phyloP scores from a whole-genome alignment of 2,329 filamentous ascomycete species.

The Gliomastix tumulicola region DNA sequence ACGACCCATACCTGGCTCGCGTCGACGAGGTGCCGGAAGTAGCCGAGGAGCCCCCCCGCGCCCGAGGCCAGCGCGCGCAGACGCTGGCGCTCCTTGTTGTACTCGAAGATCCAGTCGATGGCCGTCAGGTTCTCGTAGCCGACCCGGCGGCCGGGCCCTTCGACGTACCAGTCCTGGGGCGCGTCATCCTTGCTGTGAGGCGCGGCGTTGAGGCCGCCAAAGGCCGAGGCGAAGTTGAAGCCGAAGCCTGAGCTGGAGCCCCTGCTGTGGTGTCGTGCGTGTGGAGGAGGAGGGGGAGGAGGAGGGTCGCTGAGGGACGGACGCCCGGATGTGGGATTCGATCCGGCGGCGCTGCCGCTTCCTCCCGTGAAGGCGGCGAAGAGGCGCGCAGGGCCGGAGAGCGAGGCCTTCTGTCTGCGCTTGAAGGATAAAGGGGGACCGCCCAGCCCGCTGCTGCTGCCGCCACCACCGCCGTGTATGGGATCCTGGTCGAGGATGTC shows the following conservation, averaged over 20 bases:
- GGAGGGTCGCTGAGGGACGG: neutral
- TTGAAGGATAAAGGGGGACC: constrained; percentile 68
- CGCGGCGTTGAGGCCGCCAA: constrained; percentile 7
- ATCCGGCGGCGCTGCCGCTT: constrained; percentile 8
- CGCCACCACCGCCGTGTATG: constrained; percentile 38
- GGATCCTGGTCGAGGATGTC: constrained; percentile 49
- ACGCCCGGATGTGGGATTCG: too few species aligned
- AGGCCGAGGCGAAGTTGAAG: neutral
- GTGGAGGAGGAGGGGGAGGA: too few species aligned
- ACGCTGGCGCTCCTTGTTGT: constrained; percentile 89
- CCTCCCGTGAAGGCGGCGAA: constrained; percentile 39
- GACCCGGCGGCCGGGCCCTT: constrained; percentile 81
- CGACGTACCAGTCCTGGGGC: constrained; percentile 75
- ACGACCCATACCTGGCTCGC: constrained; percentile 89
- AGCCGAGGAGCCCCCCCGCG: constrained; percentile 64
- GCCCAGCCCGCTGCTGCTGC: too few species aligned
- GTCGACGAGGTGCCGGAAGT: constrained; percentile 68
- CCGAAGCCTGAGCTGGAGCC: neutral
- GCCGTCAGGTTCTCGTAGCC: constrained; percentile 95
- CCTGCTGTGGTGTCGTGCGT: too few species aligned
- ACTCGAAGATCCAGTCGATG: constrained; percentile 99
- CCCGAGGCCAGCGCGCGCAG: constrained; percentile 68
- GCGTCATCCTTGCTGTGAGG: constrained; percentile 42
- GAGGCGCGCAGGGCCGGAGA: constrained; percentile 38
- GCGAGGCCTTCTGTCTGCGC: constrained; percentile 52